Percentiles rank a stretch among this genome's conserved stretches.
These are phyloP conservation scores for Brassica incana DNA, from an alignment of 345 rosid genomes.

Conservation along the genomic window DNA sequence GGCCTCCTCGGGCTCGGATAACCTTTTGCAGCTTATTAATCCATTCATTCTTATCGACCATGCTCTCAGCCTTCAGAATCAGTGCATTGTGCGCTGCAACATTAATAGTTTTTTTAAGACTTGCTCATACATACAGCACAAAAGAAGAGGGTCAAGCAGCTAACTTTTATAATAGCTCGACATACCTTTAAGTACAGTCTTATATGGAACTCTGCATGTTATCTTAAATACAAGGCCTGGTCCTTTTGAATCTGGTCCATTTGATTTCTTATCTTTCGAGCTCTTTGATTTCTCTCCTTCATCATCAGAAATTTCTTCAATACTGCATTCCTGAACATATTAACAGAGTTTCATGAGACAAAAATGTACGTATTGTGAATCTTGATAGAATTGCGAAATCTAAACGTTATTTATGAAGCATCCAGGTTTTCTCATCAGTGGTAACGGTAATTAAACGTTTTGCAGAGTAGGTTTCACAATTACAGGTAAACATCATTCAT, in stretches of 20 bases:
- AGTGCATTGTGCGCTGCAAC: slow-evolving; percentile 80
- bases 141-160: neutral
- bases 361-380: neutral
- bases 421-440: neutral
- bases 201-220: slow-evolving; percentile 85
- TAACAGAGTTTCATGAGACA: slow-evolving; percentile 11
- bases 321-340: slow-evolving; percentile 68
- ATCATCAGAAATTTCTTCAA: slow-evolving; percentile 79
- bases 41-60: slow-evolving; percentile 90
- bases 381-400: neutral
- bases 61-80: slow-evolving; percentile 82
- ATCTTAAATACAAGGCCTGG: slow-evolving; percentile 78
- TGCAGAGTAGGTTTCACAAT: neutral
- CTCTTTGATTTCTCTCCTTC: slow-evolving; percentile 74
- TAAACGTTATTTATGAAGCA: neutral
- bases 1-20: slow-evolving; percentile 70
- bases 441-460: neutral
- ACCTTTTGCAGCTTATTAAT: slow-evolving; percentile 68
- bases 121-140: neutral
- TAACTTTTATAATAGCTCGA: neutral
- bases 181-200: slow-evolving; percentile 81
- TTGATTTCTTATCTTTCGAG: slow-evolving; percentile 84
- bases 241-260: slow-evolving; percentile 79
- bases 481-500: neutral
- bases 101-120: slow-evolving; percentile 8